These are phyloP conservation scores for Neurospora sp. DNA, from an alignment of 495 filamentous ascomycete species.

Conservation along the genomic window DNA sequence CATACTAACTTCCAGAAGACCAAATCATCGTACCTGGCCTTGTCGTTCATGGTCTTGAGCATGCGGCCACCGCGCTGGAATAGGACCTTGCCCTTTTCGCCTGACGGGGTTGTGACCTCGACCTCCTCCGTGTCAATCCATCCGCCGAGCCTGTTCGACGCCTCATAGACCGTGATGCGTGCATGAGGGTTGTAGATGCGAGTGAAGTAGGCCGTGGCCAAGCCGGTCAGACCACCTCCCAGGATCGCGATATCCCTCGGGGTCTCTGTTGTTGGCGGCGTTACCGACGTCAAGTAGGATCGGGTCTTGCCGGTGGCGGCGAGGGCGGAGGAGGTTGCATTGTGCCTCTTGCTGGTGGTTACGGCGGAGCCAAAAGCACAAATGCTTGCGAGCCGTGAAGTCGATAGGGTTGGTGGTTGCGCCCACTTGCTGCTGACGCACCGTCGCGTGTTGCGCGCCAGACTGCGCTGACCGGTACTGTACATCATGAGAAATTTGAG, in stretches of 20 bases:
- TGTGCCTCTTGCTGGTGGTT: neutral
- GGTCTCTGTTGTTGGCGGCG: neutral
- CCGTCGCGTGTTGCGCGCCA: slow-evolving; percentile 4
- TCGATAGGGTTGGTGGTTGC: neutral
- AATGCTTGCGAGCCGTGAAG: neutral
- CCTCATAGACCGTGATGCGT: slow-evolving; percentile 70
- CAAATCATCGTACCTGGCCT: slow-evolving; percentile 27
- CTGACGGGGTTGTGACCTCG: slow-evolving; percentile 37
- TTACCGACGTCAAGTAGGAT: slow-evolving; percentile 7
- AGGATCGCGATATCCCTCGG: slow-evolving; percentile 56
- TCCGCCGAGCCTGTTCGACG: slow-evolving; percentile 57
- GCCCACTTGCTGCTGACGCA: neutral
- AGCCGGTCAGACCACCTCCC: slow-evolving; percentile 85
- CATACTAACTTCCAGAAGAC: slow-evolving; percentile 35
- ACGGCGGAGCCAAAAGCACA: neutral
- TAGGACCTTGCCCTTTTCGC: slow-evolving; percentile 42
- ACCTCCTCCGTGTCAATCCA: slow-evolving; percentile 68
- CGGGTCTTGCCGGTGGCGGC: neutral
- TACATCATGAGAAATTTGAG: slow-evolving; percentile 11
- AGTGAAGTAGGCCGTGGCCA: slow-evolving; percentile 70
- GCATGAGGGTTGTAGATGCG: slow-evolving; percentile 44
- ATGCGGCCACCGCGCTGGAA: slow-evolving; percentile 86
- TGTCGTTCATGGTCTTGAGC: slow-evolving; percentile 39
- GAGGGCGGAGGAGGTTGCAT: neutral
- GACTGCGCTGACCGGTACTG: slow-evolving; percentile 9